Percentiles rank a stretch among this genome's conserved stretches.
Evolutionary conservation across 768 basidiomycete genomes (phyloP).

Genomic region (Psilocybe tampanensis): DNA sequence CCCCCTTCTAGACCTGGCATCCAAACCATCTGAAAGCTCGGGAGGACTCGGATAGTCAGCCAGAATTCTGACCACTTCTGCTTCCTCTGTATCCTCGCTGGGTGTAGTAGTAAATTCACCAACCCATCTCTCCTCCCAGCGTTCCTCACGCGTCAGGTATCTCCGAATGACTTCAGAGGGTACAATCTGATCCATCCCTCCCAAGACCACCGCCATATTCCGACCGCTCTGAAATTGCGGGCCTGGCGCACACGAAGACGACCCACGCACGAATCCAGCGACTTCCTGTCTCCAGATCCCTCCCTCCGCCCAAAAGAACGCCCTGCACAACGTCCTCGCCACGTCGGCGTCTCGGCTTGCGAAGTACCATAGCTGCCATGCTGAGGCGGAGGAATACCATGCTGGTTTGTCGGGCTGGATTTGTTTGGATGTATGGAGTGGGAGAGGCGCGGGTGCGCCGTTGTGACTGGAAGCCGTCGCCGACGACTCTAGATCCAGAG

Average conservation of each 20-base stretch:
- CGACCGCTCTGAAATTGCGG: conserved; percentile 7
- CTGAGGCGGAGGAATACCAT: conserved; percentile 35
- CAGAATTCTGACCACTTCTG: background rate
- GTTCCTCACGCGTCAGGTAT: background rate
- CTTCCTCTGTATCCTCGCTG: background rate
- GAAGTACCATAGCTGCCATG: conserved; percentile 74
- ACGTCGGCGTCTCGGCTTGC: conserved; percentile 65
- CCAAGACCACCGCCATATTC: conserved; percentile 36
- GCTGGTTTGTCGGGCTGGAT: background rate
- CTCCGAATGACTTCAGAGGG: background rate
- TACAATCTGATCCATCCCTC: conserved; percentile 22
- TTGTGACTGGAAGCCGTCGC: background rate
- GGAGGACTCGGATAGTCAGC: background rate
- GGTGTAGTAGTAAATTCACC: too few species aligned
- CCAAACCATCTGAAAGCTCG: background rate
- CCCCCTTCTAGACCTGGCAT: background rate
- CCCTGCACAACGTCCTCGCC: conserved; percentile 55
- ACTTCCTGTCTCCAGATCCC: conserved; percentile 64
- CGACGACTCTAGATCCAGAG: background rate
- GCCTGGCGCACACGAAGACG: background rate
- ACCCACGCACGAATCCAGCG: conserved; percentile 21
- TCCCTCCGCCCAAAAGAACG: conserved; percentile 71
- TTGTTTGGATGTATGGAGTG: background rate
- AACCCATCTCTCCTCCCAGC: background rate
- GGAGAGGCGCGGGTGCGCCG: background rate